phyloP scores from a whole-genome alignment of 2,329 filamentous ascomycete genomes.

The Nannizzia gypsea region DNA sequence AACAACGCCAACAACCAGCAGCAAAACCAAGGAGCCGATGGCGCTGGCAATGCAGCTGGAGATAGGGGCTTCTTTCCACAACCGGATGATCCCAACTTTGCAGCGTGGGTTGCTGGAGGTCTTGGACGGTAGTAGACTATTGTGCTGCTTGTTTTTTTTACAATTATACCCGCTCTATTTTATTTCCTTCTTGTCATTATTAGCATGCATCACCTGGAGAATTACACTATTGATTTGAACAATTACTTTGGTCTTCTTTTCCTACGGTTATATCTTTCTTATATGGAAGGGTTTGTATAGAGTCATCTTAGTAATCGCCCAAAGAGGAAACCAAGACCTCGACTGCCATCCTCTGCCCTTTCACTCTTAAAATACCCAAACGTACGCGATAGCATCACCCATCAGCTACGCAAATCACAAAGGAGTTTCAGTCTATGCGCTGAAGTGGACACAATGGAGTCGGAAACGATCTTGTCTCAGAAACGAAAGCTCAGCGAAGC shows the following conservation, averaged over 20 bases:
- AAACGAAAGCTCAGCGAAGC: conserved; percentile 51
- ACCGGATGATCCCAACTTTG: conserved; percentile 55
- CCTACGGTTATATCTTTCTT: background rate
- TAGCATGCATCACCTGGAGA: conserved; percentile 4
- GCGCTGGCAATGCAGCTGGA: conserved; percentile 13
- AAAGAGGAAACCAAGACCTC: background rate
- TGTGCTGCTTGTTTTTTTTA: background rate
- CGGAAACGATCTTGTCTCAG: conserved; percentile 32
- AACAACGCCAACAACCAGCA: conserved; percentile 5
- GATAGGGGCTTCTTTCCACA: conserved; percentile 52
- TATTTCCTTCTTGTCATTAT: background rate
- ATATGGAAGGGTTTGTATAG: conserved; percentile 14
- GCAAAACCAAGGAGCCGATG: conserved; percentile 7
- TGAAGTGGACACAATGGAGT: background rate
- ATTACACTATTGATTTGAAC: background rate
- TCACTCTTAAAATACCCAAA: background rate
- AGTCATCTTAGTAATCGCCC: conserved; percentile 7
- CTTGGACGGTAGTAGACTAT: conserved; percentile 39
- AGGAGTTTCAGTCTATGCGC: background rate
- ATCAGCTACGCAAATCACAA: background rate
- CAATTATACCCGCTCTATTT: conserved; percentile 4
- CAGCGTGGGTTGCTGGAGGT: conserved; percentile 56
- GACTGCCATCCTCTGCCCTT: background rate
- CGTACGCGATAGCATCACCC: background rate
- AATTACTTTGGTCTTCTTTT: background rate